Percentiles rank a stretch among this genome's conserved stretches.
Evolutionary conservation across 345 rosid genomes (phyloP).

Genomic region (Salix caprea): DNA sequence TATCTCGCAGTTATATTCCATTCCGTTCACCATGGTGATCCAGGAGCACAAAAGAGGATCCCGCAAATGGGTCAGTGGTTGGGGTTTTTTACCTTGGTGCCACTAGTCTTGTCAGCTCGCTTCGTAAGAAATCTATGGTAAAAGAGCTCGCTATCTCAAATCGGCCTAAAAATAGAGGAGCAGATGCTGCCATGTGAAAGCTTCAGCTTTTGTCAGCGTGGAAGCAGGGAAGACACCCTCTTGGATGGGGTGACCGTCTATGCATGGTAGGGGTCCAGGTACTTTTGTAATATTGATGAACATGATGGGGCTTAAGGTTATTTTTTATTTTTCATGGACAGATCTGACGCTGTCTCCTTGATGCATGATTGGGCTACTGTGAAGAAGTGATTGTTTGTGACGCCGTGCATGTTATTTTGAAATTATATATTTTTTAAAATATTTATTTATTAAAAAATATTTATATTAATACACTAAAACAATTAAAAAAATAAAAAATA

Average conservation of each 20-base stretch:
- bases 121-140: not conserved
- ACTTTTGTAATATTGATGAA: not conserved
- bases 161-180: not conserved
- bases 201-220: conserved; percentile 1
- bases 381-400: not conserved
- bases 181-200: too few species aligned
- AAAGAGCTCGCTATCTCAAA: not conserved
- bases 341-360: not conserved
- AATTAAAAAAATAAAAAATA: too few species aligned
- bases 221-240: not conserved
- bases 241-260: not conserved
- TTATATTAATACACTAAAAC: too few species aligned
- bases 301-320: not conserved
- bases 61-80: not conserved
- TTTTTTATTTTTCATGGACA: not conserved
- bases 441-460: too few species aligned
- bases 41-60: not conserved
- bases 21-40: not conserved
- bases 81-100: not conserved
- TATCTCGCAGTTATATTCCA: not conserved
- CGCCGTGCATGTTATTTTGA: too few species aligned
- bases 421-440: too few species aligned
- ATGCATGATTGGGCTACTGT: not conserved
- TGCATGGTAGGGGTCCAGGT: not conserved
- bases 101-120: not conserved